Conservation (phyloP, 805 yeast species). For the Grigorovia humatica region DNA sequence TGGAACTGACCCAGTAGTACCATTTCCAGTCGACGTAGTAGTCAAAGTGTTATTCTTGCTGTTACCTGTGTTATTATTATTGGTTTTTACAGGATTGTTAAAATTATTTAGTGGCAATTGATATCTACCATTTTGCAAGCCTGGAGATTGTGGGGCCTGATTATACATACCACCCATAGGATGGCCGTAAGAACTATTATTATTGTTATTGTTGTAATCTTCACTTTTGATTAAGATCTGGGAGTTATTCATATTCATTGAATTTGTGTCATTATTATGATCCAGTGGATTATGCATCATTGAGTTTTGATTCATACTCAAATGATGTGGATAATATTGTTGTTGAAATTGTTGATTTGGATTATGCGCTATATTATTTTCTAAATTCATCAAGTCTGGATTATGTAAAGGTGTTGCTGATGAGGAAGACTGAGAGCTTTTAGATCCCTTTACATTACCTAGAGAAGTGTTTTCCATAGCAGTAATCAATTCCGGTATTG, state of each 20-base stretch:
- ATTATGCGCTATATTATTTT: neutral
- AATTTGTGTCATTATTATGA: neutral
- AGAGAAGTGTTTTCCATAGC: conserved; percentile 49
- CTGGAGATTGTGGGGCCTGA: conserved; percentile 5
- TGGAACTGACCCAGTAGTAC: neutral
- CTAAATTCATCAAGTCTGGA: conserved; percentile 4
- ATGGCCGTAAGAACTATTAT: neutral
- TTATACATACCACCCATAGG: neutral
- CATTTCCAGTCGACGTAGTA: neutral
- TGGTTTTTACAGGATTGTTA: conserved; percentile 3
- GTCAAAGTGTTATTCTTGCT: neutral
- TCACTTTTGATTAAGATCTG: neutral
- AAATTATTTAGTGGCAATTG: conserved; percentile 2
- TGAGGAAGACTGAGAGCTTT: conserved; percentile 3
- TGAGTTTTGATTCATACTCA: conserved; percentile 1
- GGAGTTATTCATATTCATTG: neutral
- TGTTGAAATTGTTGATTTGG: neutral
- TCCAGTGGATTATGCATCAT: conserved; percentile 2
- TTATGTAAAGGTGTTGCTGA: conserved; percentile 5
- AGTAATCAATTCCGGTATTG: conserved; percentile 40
- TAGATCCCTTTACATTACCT: conserved; percentile 34
- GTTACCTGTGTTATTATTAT: conserved; percentile 5
- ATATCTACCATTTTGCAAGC: conserved; percentile 5
- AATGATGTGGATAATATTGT: neutral
- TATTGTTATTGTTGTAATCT: neutral